Percentiles rank a stretch among this genome's conserved stretches.
Conservation (phyloP, 192 early-diverging fungal genomes). For the Chytriomyces confervae region DNA sequence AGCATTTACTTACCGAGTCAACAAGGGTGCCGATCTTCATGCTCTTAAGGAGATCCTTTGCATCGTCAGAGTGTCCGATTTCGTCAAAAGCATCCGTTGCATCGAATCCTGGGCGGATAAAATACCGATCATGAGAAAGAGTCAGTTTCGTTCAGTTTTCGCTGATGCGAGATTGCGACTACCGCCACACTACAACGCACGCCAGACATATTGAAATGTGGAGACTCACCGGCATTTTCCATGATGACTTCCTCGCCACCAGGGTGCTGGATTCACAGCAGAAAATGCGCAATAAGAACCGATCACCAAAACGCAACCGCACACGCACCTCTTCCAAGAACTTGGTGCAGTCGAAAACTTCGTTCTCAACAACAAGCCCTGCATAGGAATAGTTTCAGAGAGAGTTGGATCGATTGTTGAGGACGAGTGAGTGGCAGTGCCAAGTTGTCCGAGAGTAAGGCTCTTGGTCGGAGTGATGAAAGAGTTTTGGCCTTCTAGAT, state of each 20-base stretch:
- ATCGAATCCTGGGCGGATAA: constrained; percentile 58
- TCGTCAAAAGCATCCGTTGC: constrained; percentile 95
- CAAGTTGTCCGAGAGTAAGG: neutral
- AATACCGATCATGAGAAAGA: neutral
- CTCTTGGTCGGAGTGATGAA: neutral
- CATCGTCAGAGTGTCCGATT: constrained; percentile 96
- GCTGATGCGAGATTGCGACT: neutral
- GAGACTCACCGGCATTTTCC: constrained; percentile 78
- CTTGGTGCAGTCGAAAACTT: constrained; percentile 60
- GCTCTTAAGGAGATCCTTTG: constrained; percentile 79
- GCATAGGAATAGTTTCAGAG: neutral
- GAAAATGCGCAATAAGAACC: neutral
- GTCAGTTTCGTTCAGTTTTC: neutral
- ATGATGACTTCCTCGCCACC: constrained; percentile 97
- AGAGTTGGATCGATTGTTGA: constrained; percentile 18
- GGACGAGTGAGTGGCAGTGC: neutral
- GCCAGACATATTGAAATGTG: neutral
- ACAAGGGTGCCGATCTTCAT: constrained; percentile 76
- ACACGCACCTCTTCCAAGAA: constrained; percentile 54
- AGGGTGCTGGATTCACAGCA: constrained; percentile 72
- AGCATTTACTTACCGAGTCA: constrained; percentile 25
- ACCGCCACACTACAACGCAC: neutral
- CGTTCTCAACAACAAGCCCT: constrained; percentile 59
- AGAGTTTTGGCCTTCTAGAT: neutral
- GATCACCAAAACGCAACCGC: neutral